phyloP scores from a whole-genome alignment of 2,329 filamentous ascomycete species.

The Fusarium sp. region DNA sequence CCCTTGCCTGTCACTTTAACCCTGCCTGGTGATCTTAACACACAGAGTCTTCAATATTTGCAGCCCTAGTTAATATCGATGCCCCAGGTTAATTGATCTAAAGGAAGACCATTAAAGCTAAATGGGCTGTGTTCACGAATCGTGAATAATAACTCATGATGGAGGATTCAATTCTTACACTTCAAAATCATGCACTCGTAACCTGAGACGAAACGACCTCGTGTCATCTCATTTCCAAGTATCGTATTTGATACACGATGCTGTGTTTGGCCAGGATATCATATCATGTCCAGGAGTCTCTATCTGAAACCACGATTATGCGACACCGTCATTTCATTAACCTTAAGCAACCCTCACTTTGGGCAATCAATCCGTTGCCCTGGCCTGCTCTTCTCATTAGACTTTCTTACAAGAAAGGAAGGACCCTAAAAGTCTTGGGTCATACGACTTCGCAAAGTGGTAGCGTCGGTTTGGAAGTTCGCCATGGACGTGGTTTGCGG shows the following conservation, averaged over 20 bases:
- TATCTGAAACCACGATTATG: conserved; percentile 20
- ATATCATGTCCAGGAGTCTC: neutral
- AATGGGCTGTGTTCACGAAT: neutral
- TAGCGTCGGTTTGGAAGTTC: too few species aligned
- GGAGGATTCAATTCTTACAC: neutral
- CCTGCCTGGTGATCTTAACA: conserved; percentile 23
- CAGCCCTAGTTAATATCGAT: neutral
- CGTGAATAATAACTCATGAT: neutral
- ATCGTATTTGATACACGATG: neutral
- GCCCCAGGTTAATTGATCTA: neutral
- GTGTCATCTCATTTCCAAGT: conserved; percentile 10
- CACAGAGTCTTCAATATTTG: neutral
- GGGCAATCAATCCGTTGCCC: neutral
- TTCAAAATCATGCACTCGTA: conserved; percentile 10
- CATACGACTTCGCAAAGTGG: neutral
- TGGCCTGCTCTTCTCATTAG: neutral
- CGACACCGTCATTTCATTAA: neutral
- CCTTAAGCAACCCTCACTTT: neutral
- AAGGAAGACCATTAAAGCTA: neutral
- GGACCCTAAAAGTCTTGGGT: neutral
- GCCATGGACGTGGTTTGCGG: neutral
- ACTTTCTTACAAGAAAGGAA: neutral
- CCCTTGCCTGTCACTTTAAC: neutral
- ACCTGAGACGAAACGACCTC: conserved; percentile 7
- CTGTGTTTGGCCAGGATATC: neutral